Evolutionary conservation across 192 early-diverging fungal genomes (phyloP), one percentile per base, ranked within the genome.

Genomic region (Gryganskiella cystojenkinii): DNA sequence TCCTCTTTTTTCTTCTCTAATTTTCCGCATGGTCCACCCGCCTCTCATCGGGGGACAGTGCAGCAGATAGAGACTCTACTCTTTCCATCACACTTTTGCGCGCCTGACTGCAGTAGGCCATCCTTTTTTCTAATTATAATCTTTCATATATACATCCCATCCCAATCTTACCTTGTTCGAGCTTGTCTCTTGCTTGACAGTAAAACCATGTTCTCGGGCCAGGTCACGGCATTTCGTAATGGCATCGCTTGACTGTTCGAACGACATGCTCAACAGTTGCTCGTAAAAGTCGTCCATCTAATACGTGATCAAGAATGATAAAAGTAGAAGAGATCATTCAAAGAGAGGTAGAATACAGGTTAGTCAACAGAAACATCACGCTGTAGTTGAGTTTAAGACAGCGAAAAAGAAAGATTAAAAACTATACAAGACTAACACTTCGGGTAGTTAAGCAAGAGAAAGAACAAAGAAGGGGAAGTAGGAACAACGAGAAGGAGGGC

Each of bases 141-240:
- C n/a, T 22, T 31, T 20, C 17, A 4, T 54, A 31, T n/a, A n/a
- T 52, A 20, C 27, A 2, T 11, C 3, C 13, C 44, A 17, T 64
- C 58, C 11, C 10, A 19, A 9, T 53, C 62, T 72, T 83, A 85
- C 86, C 75, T 82, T 85, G 66, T 82, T 85, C 19, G 86, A 79
- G 44, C 86, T 87, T n/a, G 84, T 80, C 73, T 87, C 86, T 58
- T 87, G 86, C 61, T 87, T 87, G 30, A 87, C 82, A 22, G 84
- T 87, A 44, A 87, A 87, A 13, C 86, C 86, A 63, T 82, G 81
- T 28, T 80, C 68, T 46, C 75, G 73, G 28, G 84, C 84, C 33
- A 85, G 25, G 44, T 82, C 67, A 47, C 86, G 78, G 67, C 86
- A 87, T 45, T 73, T 78, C 22, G 67, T 49, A 20, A 82, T 74